Conservation (phyloP, 2,329 filamentous ascomycete species). For the Colletotrichum sp. region DNA sequence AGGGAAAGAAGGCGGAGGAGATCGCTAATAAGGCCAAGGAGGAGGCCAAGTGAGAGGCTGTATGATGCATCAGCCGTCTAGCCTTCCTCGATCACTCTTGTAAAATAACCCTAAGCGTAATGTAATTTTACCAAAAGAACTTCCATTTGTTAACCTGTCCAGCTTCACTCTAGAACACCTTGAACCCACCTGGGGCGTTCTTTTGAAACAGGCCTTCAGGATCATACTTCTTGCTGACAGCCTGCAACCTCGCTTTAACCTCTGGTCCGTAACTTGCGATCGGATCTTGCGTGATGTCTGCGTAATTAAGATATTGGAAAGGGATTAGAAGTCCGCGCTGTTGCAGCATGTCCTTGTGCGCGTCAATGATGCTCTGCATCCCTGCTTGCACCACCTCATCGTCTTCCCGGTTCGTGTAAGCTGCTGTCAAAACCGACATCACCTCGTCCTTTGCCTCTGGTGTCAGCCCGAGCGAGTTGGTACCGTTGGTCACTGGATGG, state of each 20-base stretch:
- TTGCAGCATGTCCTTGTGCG: not conserved
- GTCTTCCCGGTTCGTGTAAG: not conserved
- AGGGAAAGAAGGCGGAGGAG: conserved; percentile 61
- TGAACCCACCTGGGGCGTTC: not conserved
- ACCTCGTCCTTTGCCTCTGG: not conserved
- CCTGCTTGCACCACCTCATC: not conserved
- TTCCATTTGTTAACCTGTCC: not conserved
- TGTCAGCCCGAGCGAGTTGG: not conserved
- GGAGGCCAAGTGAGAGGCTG: conserved; percentile 38
- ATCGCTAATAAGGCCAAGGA: conserved; percentile 61
- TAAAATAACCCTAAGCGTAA: not conserved
- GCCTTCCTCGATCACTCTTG: not conserved
- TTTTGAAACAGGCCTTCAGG: not conserved
- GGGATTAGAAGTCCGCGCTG: not conserved
- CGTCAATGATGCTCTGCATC: not conserved
- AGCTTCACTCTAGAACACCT: not conserved
- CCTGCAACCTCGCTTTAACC: not conserved
- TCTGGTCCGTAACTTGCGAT: not conserved
- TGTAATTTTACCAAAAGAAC: not conserved
- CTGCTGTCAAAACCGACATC: not conserved
- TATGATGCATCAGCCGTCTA: not conserved
- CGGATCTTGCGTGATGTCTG: not conserved
- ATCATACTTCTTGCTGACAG: not conserved
- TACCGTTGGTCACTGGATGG: not conserved
- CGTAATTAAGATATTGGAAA: not conserved